Evolutionary conservation across 2,329 filamentous ascomycete genomes (phyloP).

Genomic region (Botrytis deweyae): DNA sequence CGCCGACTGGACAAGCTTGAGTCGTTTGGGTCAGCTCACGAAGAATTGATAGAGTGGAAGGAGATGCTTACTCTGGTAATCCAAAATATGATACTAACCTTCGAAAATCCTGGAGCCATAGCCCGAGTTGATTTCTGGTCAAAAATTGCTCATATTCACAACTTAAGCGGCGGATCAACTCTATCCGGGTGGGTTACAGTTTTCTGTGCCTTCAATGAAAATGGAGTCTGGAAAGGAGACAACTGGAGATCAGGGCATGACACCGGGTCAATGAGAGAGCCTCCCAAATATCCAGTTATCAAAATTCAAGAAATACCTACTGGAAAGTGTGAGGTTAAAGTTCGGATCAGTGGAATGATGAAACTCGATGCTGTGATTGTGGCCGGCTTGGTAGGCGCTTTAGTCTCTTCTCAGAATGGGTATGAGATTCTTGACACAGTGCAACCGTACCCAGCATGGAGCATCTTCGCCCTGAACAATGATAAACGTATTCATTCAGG

Average conservation of each 20-base stretch:
- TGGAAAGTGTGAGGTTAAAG: neutral
- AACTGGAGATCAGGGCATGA: neutral
- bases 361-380: neutral
- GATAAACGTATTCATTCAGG: neutral
- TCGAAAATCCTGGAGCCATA: neutral
- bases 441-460: neutral
- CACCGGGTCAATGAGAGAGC: fast-evolving
- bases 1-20: neutral
- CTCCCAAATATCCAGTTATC: neutral
- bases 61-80: neutral
- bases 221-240: neutral
- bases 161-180: neutral
- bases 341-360: neutral
- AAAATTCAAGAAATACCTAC: neutral
- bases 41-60: neutral
- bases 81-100: neutral
- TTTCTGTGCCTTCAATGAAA: neutral
- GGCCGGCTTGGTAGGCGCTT: neutral
- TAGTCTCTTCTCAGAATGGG: neutral
- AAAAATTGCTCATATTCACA: neutral
- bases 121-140: neutral
- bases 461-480: neutral
- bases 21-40: neutral
- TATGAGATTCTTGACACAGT: neutral
- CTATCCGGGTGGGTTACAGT: neutral